Base-by-base conservation (phyloP, 2,329 filamentous ascomycete genomes). In the Aspergillus sp. region DNA sequence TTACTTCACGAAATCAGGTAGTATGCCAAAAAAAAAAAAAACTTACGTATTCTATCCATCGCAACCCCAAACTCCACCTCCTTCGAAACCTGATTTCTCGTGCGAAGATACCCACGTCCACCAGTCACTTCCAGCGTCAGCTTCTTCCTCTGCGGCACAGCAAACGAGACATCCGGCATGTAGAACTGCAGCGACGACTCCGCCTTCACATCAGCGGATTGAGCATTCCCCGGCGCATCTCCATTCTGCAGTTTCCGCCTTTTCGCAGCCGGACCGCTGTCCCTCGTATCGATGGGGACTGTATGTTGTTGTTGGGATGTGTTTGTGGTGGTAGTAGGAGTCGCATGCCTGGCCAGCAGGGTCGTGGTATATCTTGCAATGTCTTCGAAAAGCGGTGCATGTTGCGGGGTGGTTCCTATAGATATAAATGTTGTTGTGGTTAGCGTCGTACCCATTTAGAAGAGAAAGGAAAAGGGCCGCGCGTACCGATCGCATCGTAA, bases 111-210 rank as follows among this genome's bases (percentile, higher is more conserved):
- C n/a, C 57, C 55, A 48, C 54, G 56, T 44, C 60, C 60, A 42
- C 65, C 64, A 33, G 78, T 69, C n/a, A 83, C 61, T 58, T 82
- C 76, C 29, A 84, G 68, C 42, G 72, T 77, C 49, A 82, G 69
- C 67, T 83, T 83, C 68, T 83, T 84, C 45, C 81, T 70, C 55
- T 80, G 76, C 3, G 81, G 81, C 0, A 82, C 71, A 10, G 78
- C 72, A 62, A 83, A 82, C 47, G 78, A 81, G 46, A 81, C 68
- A 53, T 82, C 79, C 47, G 72, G 70, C 49, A 74, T 68, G 48
- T 73, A 72, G 48, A 75, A 72, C 33, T 69, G 64, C 40, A 69
- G 46, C 6, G 61, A 55, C 41, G 57, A 53, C 50, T 68, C 60
- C 12, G 54, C 57, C 36, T 65, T 66, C 47, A 68, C 29, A 50